A percentile compares a stretch with the other conserved stretches of the same genome.
Conservation (phyloP, 805 yeast genomes). For the Schizosaccharomyces cryophilus region DNA sequence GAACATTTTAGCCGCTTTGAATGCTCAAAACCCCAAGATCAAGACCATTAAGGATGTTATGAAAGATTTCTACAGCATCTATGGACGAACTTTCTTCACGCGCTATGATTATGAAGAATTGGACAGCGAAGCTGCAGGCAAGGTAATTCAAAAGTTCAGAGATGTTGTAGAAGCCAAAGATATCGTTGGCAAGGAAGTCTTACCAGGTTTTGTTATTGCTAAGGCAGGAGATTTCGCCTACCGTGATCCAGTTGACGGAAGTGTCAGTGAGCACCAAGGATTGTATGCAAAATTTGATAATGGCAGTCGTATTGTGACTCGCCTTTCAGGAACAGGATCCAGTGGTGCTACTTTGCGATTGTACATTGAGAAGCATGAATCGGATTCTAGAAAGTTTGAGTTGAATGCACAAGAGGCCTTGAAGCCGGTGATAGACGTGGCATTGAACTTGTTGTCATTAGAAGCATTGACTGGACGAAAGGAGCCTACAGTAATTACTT, state of each 20-base stretch:
- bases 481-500: slow-evolving; percentile 77
- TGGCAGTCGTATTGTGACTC: slow-evolving; percentile 66
- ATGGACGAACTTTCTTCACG: slow-evolving; percentile 93
- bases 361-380: slow-evolving; percentile 63
- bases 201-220: slow-evolving; percentile 27
- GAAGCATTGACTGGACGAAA: slow-evolving; percentile 53
- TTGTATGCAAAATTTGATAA: slow-evolving; percentile 54
- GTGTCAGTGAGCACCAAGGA: slow-evolving; percentile 77
- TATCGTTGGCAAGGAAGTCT: slow-evolving; percentile 29
- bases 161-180: slow-evolving; percentile 13
- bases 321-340: slow-evolving; percentile 92
- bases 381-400: slow-evolving; percentile 26
- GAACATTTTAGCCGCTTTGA: slow-evolving; percentile 72
- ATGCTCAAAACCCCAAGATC: slow-evolving; percentile 22
- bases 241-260: slow-evolving; percentile 72
- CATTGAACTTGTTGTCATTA: slow-evolving; percentile 45
- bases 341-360: slow-evolving; percentile 91
- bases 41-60: slow-evolving; percentile 63
- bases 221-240: slow-evolving; percentile 78
- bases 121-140: slow-evolving; percentile 44
- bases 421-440: slow-evolving; percentile 32
- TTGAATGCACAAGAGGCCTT: slow-evolving; percentile 44
- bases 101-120: slow-evolving; percentile 85
- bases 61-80: slow-evolving; percentile 63
- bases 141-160: slow-evolving; percentile 33